Evolutionary conservation across 805 yeast genomes (phyloP).

Genomic region (Blastobotrys peoriensis): DNA sequence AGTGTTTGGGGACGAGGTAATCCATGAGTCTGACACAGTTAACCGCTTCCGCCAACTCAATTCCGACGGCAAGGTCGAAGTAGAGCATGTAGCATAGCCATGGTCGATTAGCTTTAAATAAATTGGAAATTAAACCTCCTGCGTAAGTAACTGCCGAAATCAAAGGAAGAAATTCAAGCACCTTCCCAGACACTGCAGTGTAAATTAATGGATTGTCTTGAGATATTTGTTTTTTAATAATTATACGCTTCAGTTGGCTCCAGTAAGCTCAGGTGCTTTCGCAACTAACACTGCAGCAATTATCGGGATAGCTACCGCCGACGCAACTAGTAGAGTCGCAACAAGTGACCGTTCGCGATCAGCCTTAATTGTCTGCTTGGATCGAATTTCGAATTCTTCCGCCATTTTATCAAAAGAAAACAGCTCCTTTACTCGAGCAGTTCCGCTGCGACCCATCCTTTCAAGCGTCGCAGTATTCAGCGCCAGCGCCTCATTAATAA

Average conservation of each 20-base stretch:
- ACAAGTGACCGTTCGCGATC: slow-evolving; percentile 1
- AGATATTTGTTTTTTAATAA: no score
- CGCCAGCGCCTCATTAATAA: slow-evolving; percentile 25
- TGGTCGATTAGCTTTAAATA: no score
- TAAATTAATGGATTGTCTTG: no score
- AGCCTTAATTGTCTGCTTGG: slow-evolving; percentile 3
- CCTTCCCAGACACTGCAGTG: not conserved
- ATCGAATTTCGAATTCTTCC: slow-evolving; percentile 21
- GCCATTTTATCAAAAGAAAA: slow-evolving; percentile 32
- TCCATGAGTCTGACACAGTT: not conserved
- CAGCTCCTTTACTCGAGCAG: slow-evolving; percentile 24
- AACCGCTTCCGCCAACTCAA: not conserved
- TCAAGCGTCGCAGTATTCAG: slow-evolving; percentile 17
- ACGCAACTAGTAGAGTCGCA: not conserved
- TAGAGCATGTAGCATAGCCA: no score
- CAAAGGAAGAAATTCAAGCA: no score
- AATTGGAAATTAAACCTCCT: no score
- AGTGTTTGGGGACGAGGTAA: slow-evolving; percentile 32
- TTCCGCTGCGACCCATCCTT: slow-evolving; percentile 29
- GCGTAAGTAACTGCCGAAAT: no score
- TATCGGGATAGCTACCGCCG: slow-evolving; percentile 4
- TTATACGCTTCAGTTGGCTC: no score
- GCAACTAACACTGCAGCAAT: slow-evolving; percentile 1
- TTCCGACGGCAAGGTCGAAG: no score
- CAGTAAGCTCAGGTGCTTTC: no score